Percentiles rank a stretch among this genome's conserved stretches.
phyloP scores from a whole-genome alignment of 495 filamentous ascomycete genomes.

The Penicillium paxilli region DNA sequence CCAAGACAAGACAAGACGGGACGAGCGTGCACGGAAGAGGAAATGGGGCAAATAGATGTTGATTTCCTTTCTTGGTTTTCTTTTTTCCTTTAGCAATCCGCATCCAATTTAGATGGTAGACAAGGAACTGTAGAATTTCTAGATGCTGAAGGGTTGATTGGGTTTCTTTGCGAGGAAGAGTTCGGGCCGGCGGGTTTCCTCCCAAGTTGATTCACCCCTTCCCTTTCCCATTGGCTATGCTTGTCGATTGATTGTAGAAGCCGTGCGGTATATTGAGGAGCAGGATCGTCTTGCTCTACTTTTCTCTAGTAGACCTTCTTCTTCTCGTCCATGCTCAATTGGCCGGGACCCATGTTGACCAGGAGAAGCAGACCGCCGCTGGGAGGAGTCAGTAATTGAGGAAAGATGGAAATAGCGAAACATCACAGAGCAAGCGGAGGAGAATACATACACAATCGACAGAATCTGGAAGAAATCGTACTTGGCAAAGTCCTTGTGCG shows the following conservation, averaged over 20 bases:
- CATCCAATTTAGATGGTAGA: not conserved
- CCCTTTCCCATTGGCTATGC: not conserved
- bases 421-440: too few species aligned
- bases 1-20: not conserved
- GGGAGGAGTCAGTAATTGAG: conserved; percentile 16
- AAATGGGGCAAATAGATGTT: too few species aligned
- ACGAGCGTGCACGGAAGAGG: conserved; percentile 1
- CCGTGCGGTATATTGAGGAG: conserved; percentile 16
- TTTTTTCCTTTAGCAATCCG: too few species aligned
- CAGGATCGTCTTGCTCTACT: conserved; percentile 4
- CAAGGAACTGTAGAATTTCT: not conserved
- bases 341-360: conserved; percentile 97
- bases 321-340: conserved; percentile 99
- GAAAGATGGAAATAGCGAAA: not conserved
- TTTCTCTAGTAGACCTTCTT: conserved; percentile 93
- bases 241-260: conserved; percentile 7
- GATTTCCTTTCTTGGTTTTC: too few species aligned
- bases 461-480: conserved; percentile 99
- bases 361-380: conserved; percentile 90
- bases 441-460: conserved; percentile 80
- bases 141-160: conserved; percentile 1
- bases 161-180: not conserved
- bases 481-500: conserved; percentile 99
- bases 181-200: not conserved
- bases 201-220: not conserved